phyloP scores from a whole-genome alignment of 2,329 filamentous ascomycete species.

The Calonectria leucothoes region DNA sequence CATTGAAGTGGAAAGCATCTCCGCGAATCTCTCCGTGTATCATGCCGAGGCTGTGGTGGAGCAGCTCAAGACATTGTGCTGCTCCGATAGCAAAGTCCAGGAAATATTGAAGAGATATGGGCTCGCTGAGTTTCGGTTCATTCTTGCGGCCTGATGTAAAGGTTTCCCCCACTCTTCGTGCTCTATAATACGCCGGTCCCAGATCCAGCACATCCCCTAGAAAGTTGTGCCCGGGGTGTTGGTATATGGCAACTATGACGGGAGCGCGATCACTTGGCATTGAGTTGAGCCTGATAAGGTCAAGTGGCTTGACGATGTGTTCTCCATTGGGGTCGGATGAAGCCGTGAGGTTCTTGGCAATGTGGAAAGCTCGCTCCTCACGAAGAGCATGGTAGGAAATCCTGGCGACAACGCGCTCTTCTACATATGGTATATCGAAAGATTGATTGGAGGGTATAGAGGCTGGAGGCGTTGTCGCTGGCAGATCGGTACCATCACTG shows the following conservation, averaged over 20 bases:
- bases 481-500: conserved; percentile 51
- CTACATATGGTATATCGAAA: conserved; percentile 65
- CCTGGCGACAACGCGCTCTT: conserved; percentile 80
- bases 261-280: conserved; percentile 75
- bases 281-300: conserved; percentile 78
- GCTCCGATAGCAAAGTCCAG: conserved; percentile 93
- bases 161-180: conserved; percentile 63
- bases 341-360: conserved; percentile 77
- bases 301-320: conserved; percentile 84
- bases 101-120: conserved; percentile 80
- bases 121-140: conserved; percentile 62
- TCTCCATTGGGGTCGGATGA: conserved; percentile 78
- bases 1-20: conserved; percentile 90
- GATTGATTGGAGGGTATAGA: conserved; percentile 48
- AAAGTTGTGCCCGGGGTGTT: conserved; percentile 80
- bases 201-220: conserved; percentile 78
- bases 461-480: conserved; percentile 51
- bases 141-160: conserved; percentile 58
- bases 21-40: conserved; percentile 92
- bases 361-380: conserved; percentile 88
- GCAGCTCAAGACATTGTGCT: conserved; percentile 84
- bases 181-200: conserved; percentile 78
- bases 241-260: conserved; percentile 85
- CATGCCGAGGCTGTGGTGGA: conserved; percentile 89
- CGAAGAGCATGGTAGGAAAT: conserved; percentile 85